Evolutionary conservation across 495 filamentous ascomycete species (phyloP).

Genomic region (Podospora fimiseda): DNA sequence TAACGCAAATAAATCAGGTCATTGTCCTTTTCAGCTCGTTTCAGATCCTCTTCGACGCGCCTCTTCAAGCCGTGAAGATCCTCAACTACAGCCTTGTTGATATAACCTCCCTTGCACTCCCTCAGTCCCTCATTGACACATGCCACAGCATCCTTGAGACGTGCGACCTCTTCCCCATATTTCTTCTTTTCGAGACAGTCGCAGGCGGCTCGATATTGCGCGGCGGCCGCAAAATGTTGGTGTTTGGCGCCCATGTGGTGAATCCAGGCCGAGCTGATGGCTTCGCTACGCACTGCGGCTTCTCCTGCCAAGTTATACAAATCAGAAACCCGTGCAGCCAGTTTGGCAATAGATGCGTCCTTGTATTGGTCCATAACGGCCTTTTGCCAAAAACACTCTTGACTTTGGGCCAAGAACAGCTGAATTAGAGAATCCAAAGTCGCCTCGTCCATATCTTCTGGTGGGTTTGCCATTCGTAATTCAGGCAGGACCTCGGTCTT

Average conservation of each 20-base stretch:
- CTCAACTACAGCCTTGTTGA: constrained; percentile 74
- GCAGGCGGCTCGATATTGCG: constrained; percentile 88
- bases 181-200: constrained; percentile 90
- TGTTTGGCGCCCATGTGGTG: constrained; percentile 97
- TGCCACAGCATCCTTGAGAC: constrained; percentile 69
- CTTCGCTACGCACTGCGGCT: constrained; percentile 77
- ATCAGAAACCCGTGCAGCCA: constrained; percentile 89
- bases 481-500: constrained; percentile 76
- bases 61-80: constrained; percentile 81
- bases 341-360: constrained; percentile 81
- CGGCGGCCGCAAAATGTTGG: constrained; percentile 93
- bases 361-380: constrained; percentile 92
- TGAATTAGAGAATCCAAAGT: constrained; percentile 79
- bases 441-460: constrained; percentile 91
- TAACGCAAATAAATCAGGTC: constrained; percentile 89
- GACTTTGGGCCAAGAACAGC: constrained; percentile 81
- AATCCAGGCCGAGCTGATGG: constrained; percentile 92
- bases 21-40: constrained; percentile 92
- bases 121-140: constrained; percentile 85
- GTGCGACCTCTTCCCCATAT: constrained; percentile 93
- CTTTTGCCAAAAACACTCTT: constrained; percentile 98
- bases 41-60: constrained; percentile 77
- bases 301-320: constrained; percentile 82
- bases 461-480: constrained; percentile 67
- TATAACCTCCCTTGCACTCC: constrained; percentile 64